These are phyloP conservation scores for Auriscalpium vulgare DNA, from an alignment of 768 basidiomycete genomes.

Conservation along the genomic window DNA sequence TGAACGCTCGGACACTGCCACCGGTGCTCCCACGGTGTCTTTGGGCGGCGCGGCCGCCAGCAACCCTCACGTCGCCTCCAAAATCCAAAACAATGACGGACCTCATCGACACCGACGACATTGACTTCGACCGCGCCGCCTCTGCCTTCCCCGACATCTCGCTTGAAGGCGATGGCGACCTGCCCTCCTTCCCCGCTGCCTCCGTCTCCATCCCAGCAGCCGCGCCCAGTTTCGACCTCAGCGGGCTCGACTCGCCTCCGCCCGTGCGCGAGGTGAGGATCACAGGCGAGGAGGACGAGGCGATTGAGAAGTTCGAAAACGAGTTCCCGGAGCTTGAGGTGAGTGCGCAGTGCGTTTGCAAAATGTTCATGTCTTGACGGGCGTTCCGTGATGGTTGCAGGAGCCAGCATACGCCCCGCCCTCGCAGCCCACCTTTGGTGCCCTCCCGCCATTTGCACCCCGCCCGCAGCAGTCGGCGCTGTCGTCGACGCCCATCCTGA, in stretches of 20 bases:
- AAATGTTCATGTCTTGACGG: background rate
- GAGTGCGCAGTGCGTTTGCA: conserved; percentile 16
- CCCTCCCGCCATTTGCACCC: conserved; percentile 59
- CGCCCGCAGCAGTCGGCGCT: conserved; percentile 66
- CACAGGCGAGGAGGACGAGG: conserved; percentile 67
- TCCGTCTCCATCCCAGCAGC: conserved; percentile 17
- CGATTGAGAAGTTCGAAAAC: conserved; percentile 73
- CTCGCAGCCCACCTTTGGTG: conserved; percentile 36
- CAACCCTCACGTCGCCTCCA: too few relatives aligned
- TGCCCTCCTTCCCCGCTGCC: conserved; percentile 34
- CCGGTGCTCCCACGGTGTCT: too few relatives aligned
- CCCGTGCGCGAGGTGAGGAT: conserved; percentile 56
- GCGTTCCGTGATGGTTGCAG: conserved; percentile 6
- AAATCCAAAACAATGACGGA: conserved; percentile 22
- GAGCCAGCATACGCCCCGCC: conserved; percentile 9
- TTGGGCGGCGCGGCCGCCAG: too few relatives aligned
- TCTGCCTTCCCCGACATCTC: conserved; percentile 83
- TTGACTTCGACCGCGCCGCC: conserved; percentile 78
- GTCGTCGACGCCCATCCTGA: conserved; percentile 67
- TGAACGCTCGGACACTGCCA: too few relatives aligned
- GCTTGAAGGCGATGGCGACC: conserved; percentile 55
- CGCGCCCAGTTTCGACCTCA: conserved; percentile 48
- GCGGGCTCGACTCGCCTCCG: conserved; percentile 50
- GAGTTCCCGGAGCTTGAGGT: conserved; percentile 78
- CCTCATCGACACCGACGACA: conserved; percentile 38